Evolutionary conservation across 495 filamentous ascomycete genomes (phyloP).

Genomic region (Neurospora sp.): DNA sequence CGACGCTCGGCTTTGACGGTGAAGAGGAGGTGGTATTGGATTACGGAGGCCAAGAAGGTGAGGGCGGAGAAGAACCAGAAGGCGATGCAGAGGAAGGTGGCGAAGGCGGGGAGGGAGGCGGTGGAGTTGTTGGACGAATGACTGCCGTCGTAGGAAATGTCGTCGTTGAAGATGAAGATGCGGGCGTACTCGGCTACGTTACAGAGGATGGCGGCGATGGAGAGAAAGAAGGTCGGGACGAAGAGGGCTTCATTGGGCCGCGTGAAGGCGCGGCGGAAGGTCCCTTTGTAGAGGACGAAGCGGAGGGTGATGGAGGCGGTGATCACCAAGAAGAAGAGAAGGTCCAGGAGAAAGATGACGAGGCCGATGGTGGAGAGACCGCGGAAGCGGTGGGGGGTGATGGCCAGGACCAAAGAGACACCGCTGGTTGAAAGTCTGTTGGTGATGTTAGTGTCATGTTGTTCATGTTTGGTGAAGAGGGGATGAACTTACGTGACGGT

Average conservation of each 20-base stretch:
- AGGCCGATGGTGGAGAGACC: slow-evolving; percentile 51
- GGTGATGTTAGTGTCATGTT: neutral
- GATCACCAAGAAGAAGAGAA: slow-evolving; percentile 47
- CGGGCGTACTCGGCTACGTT: slow-evolving; percentile 48
- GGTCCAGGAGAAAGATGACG: slow-evolving; percentile 51
- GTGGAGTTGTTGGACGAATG: too few relatives aligned
- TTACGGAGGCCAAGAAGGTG: slow-evolving; percentile 33
- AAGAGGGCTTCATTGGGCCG: slow-evolving; percentile 58
- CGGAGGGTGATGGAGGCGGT: slow-evolving; percentile 43
- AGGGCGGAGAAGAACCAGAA: slow-evolving; percentile 45
- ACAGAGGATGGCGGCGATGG: slow-evolving; percentile 50
- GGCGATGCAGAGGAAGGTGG: slow-evolving; percentile 27
- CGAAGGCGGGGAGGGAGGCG: slow-evolving; percentile 22
- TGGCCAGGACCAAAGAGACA: slow-evolving; percentile 49
- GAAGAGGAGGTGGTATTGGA: slow-evolving; percentile 45
- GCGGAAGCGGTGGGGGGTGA: slow-evolving; percentile 46
- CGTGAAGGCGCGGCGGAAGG: slow-evolving; percentile 44
- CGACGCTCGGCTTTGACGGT: slow-evolving; percentile 26
- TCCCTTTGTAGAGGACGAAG: slow-evolving; percentile 43
- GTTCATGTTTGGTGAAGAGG: neutral
- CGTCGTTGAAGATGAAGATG: slow-evolving; percentile 35
- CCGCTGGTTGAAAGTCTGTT: slow-evolving; percentile 53
- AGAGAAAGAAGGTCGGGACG: slow-evolving; percentile 58
- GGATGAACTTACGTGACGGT: slow-evolving; percentile 36
- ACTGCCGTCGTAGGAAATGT: neutral